A percentile compares a stretch with the other conserved stretches of the same genome.
Conservation (phyloP, 257 asterid genomes). For the Solanum etuberosum region DNA sequence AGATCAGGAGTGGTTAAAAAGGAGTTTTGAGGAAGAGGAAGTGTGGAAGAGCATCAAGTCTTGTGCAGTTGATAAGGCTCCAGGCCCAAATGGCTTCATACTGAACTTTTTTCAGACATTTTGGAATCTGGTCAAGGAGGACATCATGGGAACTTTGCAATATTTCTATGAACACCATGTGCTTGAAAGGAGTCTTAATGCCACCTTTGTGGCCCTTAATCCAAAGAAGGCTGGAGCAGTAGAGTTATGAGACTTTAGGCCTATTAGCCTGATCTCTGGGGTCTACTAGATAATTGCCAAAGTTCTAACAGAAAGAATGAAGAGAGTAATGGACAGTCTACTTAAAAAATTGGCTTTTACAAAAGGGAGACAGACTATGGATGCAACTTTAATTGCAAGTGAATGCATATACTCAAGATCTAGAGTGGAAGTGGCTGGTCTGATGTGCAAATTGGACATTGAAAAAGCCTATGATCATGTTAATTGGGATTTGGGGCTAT, state of each 20-base stretch:
- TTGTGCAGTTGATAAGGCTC: too few relatives aligned
- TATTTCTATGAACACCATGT: too few relatives aligned
- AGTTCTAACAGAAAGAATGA: background rate
- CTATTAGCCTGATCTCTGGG: background rate
- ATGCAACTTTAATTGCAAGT: background rate
- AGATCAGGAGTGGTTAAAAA: background rate
- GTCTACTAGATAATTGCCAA: background rate
- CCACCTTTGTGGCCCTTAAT: background rate
- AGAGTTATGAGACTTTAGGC: background rate
- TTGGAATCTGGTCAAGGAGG: background rate
- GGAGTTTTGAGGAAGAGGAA: background rate
- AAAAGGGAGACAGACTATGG: background rate
- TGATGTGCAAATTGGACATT: background rate
- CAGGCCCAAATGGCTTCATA: too few relatives aligned
- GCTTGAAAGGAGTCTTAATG: background rate
- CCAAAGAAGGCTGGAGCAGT: background rate
- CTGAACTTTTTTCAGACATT: too few relatives aligned
- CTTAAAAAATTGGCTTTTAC: background rate
- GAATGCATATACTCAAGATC: background rate
- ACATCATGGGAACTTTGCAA: background rate
- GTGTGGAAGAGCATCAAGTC: background rate
- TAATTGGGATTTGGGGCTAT: background rate
- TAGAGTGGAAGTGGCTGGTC: background rate
- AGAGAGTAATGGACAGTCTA: background rate
- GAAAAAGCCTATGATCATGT: background rate